Conservation (phyloP, 169 alveolate species). For the Cyclospora cayetanensis region DNA sequence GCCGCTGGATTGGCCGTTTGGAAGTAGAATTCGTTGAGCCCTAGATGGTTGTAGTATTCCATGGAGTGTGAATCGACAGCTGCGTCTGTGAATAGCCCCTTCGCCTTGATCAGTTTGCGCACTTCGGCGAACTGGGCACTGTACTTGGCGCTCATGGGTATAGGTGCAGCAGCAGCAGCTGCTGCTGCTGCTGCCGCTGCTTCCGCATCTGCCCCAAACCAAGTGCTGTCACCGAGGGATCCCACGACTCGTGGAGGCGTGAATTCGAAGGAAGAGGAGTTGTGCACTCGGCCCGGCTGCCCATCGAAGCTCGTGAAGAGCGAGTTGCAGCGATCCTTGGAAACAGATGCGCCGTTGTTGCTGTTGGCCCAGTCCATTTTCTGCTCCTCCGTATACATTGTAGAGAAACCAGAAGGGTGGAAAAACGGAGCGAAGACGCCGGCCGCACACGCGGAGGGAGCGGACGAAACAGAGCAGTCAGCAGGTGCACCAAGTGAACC, state of each 20-base stretch:
- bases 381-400: no score
- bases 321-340: background rate
- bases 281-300: background rate
- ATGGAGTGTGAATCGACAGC: conserved; percentile 77
- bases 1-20: conserved; percentile 81
- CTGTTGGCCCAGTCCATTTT: background rate
- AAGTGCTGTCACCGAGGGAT: conserved; percentile 31
- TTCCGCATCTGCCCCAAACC: background rate
- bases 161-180: background rate
- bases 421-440: no score
- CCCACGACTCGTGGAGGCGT: background rate
- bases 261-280: background rate
- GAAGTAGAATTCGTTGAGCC: conserved; percentile 85
- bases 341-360: background rate
- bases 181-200: background rate
- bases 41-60: conserved; percentile 83
- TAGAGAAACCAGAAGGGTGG: no score
- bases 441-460: no score
- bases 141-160: conserved; percentile 52
- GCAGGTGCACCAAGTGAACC: no score
- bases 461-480: no score
- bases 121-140: conserved; percentile 50
- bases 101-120: background rate
- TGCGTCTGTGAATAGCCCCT: conserved; percentile 64
- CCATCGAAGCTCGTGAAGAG: background rate